phyloP scores from a whole-genome alignment of 257 asterid genomes.

The Penstemon eatonii region DNA sequence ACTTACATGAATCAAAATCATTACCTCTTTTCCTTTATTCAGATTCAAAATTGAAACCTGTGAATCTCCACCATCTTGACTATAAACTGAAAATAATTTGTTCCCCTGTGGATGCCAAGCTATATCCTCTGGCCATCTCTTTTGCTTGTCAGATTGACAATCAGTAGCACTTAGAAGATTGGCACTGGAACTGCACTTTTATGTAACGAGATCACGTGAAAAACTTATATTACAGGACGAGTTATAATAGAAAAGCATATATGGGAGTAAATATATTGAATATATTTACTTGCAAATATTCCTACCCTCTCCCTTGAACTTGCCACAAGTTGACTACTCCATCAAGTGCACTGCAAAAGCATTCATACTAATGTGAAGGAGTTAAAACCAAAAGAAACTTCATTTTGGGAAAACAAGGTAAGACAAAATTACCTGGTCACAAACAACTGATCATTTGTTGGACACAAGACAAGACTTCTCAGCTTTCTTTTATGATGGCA shows the following conservation, averaged over 20 bases:
- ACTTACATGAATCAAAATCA: neutral
- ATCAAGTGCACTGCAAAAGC: constrained; percentile 82
- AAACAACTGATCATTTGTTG: constrained; percentile 63
- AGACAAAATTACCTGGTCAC: constrained; percentile 58
- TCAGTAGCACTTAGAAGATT: constrained; percentile 59
- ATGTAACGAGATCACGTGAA: constrained; percentile 27
- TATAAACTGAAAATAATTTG: constrained; percentile 70
- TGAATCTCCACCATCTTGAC: constrained; percentile 78
- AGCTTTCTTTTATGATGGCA: constrained; percentile 77
- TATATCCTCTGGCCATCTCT: constrained; percentile 97
- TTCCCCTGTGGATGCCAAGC: constrained; percentile 96
- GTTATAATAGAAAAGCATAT: constrained; percentile 3
- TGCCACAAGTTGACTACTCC: constrained; percentile 92
- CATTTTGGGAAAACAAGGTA: constrained; percentile 5
- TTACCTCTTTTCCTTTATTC: constrained; percentile 66
- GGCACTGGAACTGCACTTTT: constrained; percentile 69
- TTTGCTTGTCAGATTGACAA: constrained; percentile 65
- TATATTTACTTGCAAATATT: constrained; percentile 27
- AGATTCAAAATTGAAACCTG: constrained; percentile 74
- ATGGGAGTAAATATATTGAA: neutral
- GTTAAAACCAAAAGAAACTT: constrained; percentile 10
- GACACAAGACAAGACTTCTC: constrained; percentile 67
- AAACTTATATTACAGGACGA: constrained; percentile 13
- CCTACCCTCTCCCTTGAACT: constrained; percentile 77
- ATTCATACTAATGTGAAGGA: constrained; percentile 20